Base-by-base conservation (phyloP, 169 alveolate species). In the Cryptosporidium ubiquitum region DNA sequence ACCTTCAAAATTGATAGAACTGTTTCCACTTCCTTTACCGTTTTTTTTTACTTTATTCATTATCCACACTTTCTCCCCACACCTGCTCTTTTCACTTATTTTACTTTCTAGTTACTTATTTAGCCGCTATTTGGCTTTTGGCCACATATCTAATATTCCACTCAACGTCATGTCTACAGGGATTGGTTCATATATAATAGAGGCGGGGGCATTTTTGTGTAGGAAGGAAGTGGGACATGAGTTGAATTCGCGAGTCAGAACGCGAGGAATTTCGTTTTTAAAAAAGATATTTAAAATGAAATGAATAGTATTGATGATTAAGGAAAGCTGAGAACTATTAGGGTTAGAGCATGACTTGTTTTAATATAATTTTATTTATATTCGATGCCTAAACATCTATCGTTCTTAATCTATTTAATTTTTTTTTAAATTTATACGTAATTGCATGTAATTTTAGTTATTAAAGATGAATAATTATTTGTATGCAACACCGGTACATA, bases 21-120 rank as follows among this genome's bases (percentile, higher is more conserved):
- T 74, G 86, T 55, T 74, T 74, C 70, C 71, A n/a, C 51, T 18
- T 49, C 51, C 37, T 16, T 55, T 55, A 64, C 23, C 49, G 31
- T 35, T 74, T 58, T 55, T n/a, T 9, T 33, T 18, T 58, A 51
- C 47, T 74, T 74, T 74, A 57, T 58, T 74, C 49, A 52, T 55
- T 58, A 58, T 55, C 86, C 71, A 55, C 86, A 55, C 73, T 52
- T 74, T 74, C 73, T 74, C 86, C 86, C 69, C 86, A 74, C 86
- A 55, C 14, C 37, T 7, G 2, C 71, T 29, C 29, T 29, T 37
- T 55, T 51, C 20, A 64, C 20, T 33, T 33, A 33, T 29, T 9
- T 29, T 64, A 18, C 55, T 2, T 31, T 29, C 23, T 64, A 33
- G 71, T n/a, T 64, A 33, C 71, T 31, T 64, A 64, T 35, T 55